A percentile compares a stretch with the other conserved stretches of the same genome.
phyloP scores from a whole-genome alignment of 2,329 filamentous ascomycete species.

The Sclerotinia sclerotiorum region DNA sequence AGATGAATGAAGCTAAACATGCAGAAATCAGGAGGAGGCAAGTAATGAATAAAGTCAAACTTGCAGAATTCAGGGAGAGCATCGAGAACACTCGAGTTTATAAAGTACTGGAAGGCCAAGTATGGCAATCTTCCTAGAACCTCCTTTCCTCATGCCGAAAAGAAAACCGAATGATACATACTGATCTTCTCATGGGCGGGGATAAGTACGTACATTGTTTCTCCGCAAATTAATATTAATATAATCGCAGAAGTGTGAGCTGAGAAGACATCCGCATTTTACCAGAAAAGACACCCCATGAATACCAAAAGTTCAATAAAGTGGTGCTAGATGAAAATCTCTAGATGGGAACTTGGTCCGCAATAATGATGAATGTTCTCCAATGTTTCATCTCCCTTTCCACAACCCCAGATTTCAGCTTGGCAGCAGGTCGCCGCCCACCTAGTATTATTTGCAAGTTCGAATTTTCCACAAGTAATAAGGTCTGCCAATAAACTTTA shows the following conservation, averaged over 20 bases:
- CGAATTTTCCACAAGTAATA: slow-evolving; percentile 3
- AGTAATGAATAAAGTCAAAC: background rate
- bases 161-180: background rate
- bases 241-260: background rate
- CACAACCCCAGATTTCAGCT: background rate
- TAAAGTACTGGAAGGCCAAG: slow-evolving; percentile 2
- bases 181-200: background rate
- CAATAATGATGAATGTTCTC: background rate
- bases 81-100: background rate
- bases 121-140: background rate
- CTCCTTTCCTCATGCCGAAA: background rate
- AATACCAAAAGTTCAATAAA: background rate
- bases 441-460: background rate
- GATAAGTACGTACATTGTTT: slow-evolving; percentile 3
- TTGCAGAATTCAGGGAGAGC: background rate
- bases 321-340: background rate
- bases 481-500: background rate
- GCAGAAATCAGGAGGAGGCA: background rate
- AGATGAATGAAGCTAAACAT: background rate
- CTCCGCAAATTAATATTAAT: background rate
- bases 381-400: slow-evolving; percentile 2
- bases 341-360: background rate
- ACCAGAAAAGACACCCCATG: background rate
- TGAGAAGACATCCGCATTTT: background rate
- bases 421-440: background rate